phyloP scores from a whole-genome alignment of 2,329 filamentous ascomycete genomes.

The Xylaria sp. region DNA sequence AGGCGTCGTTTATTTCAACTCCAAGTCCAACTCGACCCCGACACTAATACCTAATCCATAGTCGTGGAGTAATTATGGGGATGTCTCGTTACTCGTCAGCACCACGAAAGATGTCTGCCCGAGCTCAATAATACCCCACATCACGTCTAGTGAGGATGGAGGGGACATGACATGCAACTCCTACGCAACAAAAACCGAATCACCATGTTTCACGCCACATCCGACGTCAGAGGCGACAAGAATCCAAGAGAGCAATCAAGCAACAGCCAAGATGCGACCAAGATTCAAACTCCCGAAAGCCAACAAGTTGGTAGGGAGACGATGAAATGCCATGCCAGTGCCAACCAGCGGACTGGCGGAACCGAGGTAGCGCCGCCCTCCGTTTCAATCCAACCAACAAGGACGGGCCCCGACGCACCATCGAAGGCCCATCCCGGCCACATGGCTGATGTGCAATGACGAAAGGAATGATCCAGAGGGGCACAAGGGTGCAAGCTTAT shows the following conservation, averaged over 20 bases:
- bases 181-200: neutral
- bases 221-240: neutral
- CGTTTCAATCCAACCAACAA: slow-evolving; percentile 41
- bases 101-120: neutral
- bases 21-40: neutral
- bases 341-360: slow-evolving; percentile 42
- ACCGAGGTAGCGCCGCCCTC: slow-evolving; percentile 50
- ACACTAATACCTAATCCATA: neutral
- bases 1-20: neutral
- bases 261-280: slow-evolving; percentile 29
- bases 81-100: neutral
- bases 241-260: slow-evolving; percentile 14
- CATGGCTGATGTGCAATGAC: slow-evolving; percentile 42
- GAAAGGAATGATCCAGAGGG: slow-evolving; percentile 23
- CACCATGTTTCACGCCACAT: neutral
- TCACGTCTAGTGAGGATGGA: neutral
- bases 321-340: slow-evolving; percentile 14
- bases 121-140: neutral
- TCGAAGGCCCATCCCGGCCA: slow-evolving; percentile 24
- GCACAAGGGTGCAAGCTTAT: slow-evolving; percentile 1
- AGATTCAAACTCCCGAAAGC: slow-evolving; percentile 16
- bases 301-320: slow-evolving; percentile 5
- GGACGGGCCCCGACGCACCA: slow-evolving; percentile 19
- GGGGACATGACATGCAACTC: neutral
- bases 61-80: neutral